Base-by-base conservation (phyloP, 495 filamentous ascomycete genomes). In the Glonium stellatum region DNA sequence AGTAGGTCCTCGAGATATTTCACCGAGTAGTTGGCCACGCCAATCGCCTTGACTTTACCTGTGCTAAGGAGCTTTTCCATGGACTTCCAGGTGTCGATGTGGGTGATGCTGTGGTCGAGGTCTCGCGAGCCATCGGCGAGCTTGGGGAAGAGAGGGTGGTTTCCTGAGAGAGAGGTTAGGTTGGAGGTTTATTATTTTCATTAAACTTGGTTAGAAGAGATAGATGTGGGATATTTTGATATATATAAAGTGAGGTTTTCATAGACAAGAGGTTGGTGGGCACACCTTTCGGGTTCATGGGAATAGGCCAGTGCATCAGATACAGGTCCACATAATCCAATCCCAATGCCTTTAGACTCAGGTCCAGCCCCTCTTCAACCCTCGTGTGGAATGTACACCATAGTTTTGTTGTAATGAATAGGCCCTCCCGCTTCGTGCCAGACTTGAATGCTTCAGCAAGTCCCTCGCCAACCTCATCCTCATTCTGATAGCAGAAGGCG, bases 241-340 rank as follows among this genome's bases (percentile, higher is more conserved):
- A 15, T n/a, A 18, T 44, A 44, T 4, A 11, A 15, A 44, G 13
- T 44, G 10, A 52, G 18, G n/a, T 51, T 18, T 59, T 35, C 27
- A 27, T 19, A 22, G 10, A 34, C 4, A 21, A n/a, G 18, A 22
- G 35, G 37, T 27, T 18, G 57, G n/a, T 18, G 57, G n/a, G 63
- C 64, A 55, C 60, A 83, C 84, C 81, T 44, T 85, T 77, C 15
- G 85, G 85, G 71, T 90, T 92, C 86, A 95, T 89, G 57, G 87
- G 82, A 50, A 90, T 74, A 1, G 89, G 87, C 89, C 89, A 92
- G 73, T 95, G 89, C 70, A 84, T 77, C 62, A 95, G 75, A 68
- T 86, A 92, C 58, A 95, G 73, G 72, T 95, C 90, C 8, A 95
- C 79, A 73, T 95, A 95, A 57, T 88, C 84, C 59, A 92, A 70